Percentiles rank a stretch among this genome's conserved stretches.
Evolutionary conservation across 768 basidiomycete species (phyloP).

Genomic region (Termitomyces sp.): DNA sequence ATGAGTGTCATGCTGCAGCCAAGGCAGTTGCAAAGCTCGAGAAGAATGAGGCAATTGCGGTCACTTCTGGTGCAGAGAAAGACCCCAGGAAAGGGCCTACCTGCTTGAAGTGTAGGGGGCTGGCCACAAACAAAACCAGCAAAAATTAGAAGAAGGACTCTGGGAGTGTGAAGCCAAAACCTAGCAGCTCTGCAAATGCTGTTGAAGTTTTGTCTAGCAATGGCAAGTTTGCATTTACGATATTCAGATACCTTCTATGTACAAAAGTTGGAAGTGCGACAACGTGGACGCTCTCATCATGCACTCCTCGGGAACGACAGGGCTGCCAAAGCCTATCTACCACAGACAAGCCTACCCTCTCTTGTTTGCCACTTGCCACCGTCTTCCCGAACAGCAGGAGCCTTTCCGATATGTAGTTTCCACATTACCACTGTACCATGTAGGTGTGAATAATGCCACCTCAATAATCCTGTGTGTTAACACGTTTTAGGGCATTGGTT

Average conservation of each 20-base stretch:
- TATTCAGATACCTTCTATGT: slow-evolving; percentile 25
- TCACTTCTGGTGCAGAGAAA: too few relatives aligned
- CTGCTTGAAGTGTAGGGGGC: background rate
- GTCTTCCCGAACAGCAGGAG: slow-evolving; percentile 27
- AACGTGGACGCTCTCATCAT: slow-evolving; percentile 26
- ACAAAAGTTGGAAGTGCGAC: slow-evolving; percentile 18
- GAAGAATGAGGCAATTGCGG: too few relatives aligned
- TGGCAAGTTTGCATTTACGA: background rate
- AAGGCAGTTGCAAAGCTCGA: too few relatives aligned
- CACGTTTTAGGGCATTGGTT: slow-evolving; percentile 31
- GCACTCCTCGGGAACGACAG: slow-evolving; percentile 40
- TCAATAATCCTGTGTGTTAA: background rate
- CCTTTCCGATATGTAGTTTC: slow-evolving; percentile 31
- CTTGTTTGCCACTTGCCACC: slow-evolving; percentile 32
- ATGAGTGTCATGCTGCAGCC: too few relatives aligned
- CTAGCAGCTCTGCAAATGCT: too few relatives aligned
- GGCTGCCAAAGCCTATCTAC: slow-evolving; percentile 45
- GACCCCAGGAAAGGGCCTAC: too few relatives aligned
- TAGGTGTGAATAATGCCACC: slow-evolving; percentile 14
- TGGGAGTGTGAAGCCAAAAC: background rate
- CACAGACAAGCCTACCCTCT: slow-evolving; percentile 32
- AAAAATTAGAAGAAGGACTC: background rate
- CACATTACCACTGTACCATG: slow-evolving; percentile 39
- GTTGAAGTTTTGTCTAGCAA: background rate
- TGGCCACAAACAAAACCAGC: background rate